Base-by-base conservation (phyloP, 2,329 filamentous ascomycete species). In the Ophiostoma sp. region DNA sequence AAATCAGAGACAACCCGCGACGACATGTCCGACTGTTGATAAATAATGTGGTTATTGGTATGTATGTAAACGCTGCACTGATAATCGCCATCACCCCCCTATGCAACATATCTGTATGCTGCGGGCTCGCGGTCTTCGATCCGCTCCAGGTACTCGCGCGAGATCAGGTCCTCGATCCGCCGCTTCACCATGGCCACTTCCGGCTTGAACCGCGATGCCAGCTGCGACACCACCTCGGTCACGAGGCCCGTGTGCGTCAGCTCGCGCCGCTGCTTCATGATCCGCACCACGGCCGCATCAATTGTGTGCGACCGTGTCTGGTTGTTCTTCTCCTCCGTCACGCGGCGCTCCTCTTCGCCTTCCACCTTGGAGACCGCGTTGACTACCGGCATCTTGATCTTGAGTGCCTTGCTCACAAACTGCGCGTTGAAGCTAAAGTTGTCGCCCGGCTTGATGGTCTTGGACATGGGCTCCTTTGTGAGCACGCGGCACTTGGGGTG, bases 321-420 rank as follows among this genome's bases (percentile, higher is more conserved):
- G 73, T 91, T 86, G 72, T 90, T 92, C 81, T 89, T 90, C 74
- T 88, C 85, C 76, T 93, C 88, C 0, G 91, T 94, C 66, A 86
- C 86, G 77, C 86, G 87, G 64, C 87, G 81, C 77, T 90, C 87
- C 3, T 85, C 81, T 72, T 85, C 81, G 66, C 87, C 92, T 78
- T 98, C 94, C 0, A 96, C 90, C 78, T 92, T 95, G 76, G 92
- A 96, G 18, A 89, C 85, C 0, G 88, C 86, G 65, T 87, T 90
- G 73, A 97, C 90, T 5, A 95, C 89, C 36, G 92, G 92, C 27
- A 95, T 91, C 77, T 96, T 96, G 79, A 97, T 92, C 77, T 91
- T 92, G 74, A 95, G 84, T 65, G 90, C 88, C 75, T 92, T 93
- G 79, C 91, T 93, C 64, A 86, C 83, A 78, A 97, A 98, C 14